Evolutionary conservation across 192 early-diverging fungal species (phyloP).

Genomic region (Linnemannia zychae): DNA sequence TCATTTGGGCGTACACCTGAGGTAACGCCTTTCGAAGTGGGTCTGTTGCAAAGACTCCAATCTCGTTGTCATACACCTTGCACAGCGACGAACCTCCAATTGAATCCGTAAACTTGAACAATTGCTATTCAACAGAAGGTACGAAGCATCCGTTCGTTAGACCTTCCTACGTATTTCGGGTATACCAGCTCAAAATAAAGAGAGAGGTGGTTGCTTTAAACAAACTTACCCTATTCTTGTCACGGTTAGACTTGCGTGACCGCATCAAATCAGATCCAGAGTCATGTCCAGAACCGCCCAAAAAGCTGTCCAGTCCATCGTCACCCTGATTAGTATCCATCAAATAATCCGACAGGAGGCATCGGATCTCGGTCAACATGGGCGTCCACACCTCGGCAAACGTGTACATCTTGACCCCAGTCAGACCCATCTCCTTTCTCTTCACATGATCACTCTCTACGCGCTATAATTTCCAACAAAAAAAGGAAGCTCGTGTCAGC

Average conservation of each 20-base stretch:
- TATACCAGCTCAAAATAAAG: background rate
- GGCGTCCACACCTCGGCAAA: constrained; percentile 66
- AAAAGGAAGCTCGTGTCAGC: background rate
- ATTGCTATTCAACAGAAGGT: constrained; percentile 22
- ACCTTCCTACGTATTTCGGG: background rate
- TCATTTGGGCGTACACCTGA: constrained; percentile 52
- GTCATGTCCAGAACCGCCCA: constrained; percentile 19
- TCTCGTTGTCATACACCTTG: constrained; percentile 38
- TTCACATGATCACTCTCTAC: constrained; percentile 45
- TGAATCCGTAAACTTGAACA: constrained; percentile 56
- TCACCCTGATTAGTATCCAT: constrained; percentile 41
- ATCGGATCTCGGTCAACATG: constrained; percentile 60
- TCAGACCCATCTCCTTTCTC: constrained; percentile 28
- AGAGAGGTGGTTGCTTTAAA: background rate
- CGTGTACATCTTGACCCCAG: constrained; percentile 53
- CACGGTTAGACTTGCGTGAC: constrained; percentile 32
- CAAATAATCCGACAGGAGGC: constrained; percentile 47
- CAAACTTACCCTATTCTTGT: constrained; percentile 39
- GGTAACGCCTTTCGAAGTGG: constrained; percentile 37
- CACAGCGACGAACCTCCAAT: constrained; percentile 43
- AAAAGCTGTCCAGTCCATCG: constrained; percentile 37
- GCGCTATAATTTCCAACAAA: constrained; percentile 22
- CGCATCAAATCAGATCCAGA: constrained; percentile 35
- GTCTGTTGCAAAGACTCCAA: constrained; percentile 16
- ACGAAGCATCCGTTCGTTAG: background rate